phyloP scores from a whole-genome alignment of 75 land plant species.

The Pseudotsuga menziesii region DNA sequence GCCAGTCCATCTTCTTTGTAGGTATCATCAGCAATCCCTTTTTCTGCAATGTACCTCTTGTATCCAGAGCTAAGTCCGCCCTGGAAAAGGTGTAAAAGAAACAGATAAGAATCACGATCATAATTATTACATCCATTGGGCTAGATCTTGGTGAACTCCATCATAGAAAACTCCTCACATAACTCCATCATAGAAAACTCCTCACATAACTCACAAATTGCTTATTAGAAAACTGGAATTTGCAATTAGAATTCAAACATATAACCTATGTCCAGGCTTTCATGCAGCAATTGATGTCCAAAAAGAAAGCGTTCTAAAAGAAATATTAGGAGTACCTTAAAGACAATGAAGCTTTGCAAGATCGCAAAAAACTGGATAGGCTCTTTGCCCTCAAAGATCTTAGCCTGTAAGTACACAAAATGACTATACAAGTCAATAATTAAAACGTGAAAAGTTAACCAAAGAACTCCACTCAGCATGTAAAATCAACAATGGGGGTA shows the following conservation, averaged over 20 bases:
- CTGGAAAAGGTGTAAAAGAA: conserved; percentile 18
- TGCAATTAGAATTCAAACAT: not conserved
- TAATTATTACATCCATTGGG: not conserved
- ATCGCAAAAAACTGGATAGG: conserved; percentile 59
- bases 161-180: not conserved
- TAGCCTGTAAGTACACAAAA: conserved; percentile 33
- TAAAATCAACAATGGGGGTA: not conserved
- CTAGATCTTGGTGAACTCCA: too few relatives aligned
- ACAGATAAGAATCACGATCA: not conserved
- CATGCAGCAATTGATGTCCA: not conserved
- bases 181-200: not conserved
- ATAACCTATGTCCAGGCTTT: not conserved
- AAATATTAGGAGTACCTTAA: conserved; percentile 33
- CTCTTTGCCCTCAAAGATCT: conserved; percentile 66
- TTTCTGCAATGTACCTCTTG: conserved; percentile 54
- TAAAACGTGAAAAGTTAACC: not conserved
- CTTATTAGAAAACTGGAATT: not conserved
- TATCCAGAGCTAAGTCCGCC: conserved; percentile 81
- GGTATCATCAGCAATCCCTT: conserved; percentile 62
- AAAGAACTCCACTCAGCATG: not conserved
- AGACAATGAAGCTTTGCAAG: conserved; percentile 48
- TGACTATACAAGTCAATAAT: conserved; percentile 3
- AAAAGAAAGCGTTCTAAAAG: not conserved
- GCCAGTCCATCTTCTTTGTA: conserved; percentile 67
- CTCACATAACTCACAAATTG: not conserved